phyloP scores from a whole-genome alignment of 768 basidiomycete species.

The Rhizopogon roseolus region DNA sequence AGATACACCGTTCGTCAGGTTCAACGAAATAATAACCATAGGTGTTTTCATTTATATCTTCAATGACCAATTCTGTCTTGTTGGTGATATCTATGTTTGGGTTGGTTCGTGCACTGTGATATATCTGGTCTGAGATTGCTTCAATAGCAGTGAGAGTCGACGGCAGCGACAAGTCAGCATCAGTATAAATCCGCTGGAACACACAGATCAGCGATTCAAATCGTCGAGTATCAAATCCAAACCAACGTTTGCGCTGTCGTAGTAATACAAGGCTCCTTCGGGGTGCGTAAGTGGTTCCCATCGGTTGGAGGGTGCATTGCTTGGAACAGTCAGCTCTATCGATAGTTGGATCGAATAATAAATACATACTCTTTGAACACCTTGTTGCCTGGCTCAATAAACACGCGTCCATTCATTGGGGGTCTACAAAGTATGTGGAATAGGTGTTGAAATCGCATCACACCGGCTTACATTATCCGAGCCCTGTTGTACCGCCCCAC shows the following conservation, averaged over 20 bases:
- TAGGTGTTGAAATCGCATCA: background rate
- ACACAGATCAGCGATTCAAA: background rate
- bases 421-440: background rate
- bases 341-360: background rate
- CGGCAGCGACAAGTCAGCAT: constrained; percentile 39
- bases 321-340: background rate
- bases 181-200: constrained; percentile 41
- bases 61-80: constrained; percentile 31
- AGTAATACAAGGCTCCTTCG: constrained; percentile 53
- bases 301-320: constrained; percentile 11
- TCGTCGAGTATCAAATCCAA: background rate
- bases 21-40: constrained; percentile 42
- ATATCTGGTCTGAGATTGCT: constrained; percentile 12
- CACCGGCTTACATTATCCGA: background rate
- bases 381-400: background rate
- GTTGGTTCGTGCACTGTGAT: constrained; percentile 12
- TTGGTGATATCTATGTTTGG: constrained; percentile 21
- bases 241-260: constrained; percentile 33
- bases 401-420: background rate
- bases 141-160: constrained; percentile 23
- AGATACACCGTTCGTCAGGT: constrained; percentile 35
- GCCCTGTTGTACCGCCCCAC: constrained; percentile 1
- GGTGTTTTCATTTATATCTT: constrained; percentile 12
- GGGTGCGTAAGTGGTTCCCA: constrained; percentile 46
- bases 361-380: background rate